phyloP scores from a whole-genome alignment of 306 rosid species.

The Styphnolobium japonicum region DNA sequence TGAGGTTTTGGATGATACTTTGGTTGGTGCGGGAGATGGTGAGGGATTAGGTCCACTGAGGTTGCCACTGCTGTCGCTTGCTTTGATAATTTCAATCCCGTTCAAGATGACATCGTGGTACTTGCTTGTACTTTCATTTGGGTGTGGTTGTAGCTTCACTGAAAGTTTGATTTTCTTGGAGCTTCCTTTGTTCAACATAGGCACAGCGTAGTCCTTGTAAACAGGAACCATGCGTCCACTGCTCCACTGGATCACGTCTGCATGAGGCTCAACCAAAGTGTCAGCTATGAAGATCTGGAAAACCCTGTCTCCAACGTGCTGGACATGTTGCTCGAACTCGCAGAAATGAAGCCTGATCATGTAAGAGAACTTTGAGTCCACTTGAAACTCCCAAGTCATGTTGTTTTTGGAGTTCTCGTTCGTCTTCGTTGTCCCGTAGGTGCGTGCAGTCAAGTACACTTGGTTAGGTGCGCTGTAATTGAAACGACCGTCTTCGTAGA shows the following conservation, averaged over 20 bases:
- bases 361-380: not conserved
- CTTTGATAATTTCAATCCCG: conserved; percentile 13
- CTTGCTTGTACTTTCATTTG: not conserved
- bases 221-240: not conserved
- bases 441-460: not conserved
- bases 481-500: too few species aligned
- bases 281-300: not conserved
- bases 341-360: not conserved
- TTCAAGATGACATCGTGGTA: not conserved
- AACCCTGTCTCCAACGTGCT: not conserved
- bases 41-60: not conserved
- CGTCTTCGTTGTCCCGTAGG: not conserved
- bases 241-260: not conserved
- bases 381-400: conserved; percentile 1
- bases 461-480: not conserved
- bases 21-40: not conserved
- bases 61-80: not conserved
- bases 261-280: not conserved
- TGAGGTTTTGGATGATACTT: not conserved
- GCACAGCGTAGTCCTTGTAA: conserved; percentile 6
- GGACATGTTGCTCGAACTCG: not conserved
- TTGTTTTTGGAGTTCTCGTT: not conserved
- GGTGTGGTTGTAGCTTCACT: not conserved
- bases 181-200: not conserved
- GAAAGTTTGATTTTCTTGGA: not conserved